These are phyloP conservation scores for Naegleria lovaniensis DNA, from an alignment of 208 protist species.

Conservation along the genomic window DNA sequence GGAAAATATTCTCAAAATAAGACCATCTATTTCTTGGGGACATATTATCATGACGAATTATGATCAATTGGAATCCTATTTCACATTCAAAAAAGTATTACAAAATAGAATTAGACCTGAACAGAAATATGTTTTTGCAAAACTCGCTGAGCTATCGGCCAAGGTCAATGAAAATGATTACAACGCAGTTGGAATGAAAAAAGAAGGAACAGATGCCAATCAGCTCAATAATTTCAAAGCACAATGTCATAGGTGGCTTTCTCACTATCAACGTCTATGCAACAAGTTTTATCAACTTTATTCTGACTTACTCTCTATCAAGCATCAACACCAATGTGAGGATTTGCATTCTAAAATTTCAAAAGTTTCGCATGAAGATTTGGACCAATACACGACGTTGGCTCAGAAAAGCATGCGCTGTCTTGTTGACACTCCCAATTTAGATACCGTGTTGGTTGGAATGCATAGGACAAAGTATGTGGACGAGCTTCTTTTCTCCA, in stretches of 20 bases:
- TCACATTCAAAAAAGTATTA: neutral
- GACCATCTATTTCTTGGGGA: neutral
- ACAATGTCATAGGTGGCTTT: neutral
- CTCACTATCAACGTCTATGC: neutral
- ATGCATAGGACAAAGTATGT: constrained; percentile 7
- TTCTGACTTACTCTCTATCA: neutral
- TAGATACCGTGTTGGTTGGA: neutral
- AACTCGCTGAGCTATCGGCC: neutral
- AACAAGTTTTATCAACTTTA: neutral
- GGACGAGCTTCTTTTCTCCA: neutral
- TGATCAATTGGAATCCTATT: constrained; percentile 12
- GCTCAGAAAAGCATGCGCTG: neutral
- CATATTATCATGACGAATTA: neutral
- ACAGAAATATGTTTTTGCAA: neutral
- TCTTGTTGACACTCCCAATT: neutral
- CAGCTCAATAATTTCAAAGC: neutral
- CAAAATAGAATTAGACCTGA: constrained; percentile 14
- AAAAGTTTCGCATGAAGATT: neutral
- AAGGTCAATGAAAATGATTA: neutral
- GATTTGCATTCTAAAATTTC: neutral
- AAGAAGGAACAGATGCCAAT: neutral
- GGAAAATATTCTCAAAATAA: neutral
- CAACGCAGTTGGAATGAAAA: neutral
- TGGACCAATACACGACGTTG: neutral
- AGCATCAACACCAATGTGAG: neutral